Evolutionary conservation across 371 early-diverging fungal genomes (phyloP).

Genomic region (Mucor mucedo): DNA sequence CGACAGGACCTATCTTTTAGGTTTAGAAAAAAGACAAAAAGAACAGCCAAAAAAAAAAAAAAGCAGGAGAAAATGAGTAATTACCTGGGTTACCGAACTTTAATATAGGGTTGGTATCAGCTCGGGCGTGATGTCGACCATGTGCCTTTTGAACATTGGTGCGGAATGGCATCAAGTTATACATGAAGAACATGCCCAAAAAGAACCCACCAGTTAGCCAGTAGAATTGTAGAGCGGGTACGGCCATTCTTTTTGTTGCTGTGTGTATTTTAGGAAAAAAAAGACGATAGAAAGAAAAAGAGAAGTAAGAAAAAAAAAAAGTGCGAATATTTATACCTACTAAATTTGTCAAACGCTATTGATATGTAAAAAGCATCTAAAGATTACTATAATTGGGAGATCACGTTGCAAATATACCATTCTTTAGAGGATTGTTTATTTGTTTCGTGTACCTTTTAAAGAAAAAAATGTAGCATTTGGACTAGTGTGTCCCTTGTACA

Average conservation of each 20-base stretch:
- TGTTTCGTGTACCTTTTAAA: no score
- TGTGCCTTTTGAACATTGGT: neutral
- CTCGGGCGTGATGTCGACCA: constrained; percentile 1
- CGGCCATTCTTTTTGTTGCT: constrained; percentile 8
- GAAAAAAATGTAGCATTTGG: no score
- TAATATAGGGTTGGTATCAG: constrained; percentile 22
- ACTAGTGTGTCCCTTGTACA: no score
- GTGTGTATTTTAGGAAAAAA: neutral
- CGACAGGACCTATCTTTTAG: constrained; percentile 44
- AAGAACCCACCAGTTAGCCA: constrained; percentile 33
- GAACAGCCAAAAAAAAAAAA: no score
- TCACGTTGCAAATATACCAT: no score
- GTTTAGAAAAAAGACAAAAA: neutral
- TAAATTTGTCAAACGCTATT: no score
- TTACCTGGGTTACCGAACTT: constrained; percentile 55
- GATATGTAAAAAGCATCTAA: no score
- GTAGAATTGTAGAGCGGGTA: constrained; percentile 6
- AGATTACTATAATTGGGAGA: no score
- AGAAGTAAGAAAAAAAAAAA: neutral
- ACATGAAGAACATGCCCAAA: constrained; percentile 32
- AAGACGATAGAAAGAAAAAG: neutral
- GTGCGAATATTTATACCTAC: no score
- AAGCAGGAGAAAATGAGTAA: no score
- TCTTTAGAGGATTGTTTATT: no score
- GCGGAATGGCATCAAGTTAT: constrained; percentile 15